Evolutionary conservation across 371 early-diverging fungal species (phyloP).

Genomic region (Mucor sp.): DNA sequence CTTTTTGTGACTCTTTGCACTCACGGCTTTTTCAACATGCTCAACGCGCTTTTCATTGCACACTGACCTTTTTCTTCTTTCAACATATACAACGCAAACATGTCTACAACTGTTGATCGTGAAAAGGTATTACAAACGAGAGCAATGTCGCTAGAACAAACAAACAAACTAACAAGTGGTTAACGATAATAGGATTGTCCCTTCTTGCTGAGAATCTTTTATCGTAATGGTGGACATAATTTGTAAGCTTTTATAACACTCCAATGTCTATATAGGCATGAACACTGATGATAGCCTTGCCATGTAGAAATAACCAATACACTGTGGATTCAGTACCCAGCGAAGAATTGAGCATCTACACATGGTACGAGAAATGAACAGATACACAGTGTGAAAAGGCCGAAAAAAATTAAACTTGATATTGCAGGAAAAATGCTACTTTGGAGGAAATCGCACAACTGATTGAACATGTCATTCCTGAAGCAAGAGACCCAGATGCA

Average conservation of each 20-base stretch:
- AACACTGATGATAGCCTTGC: background rate
- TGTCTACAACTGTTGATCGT: constrained; percentile 45
- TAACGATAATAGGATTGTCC: constrained; percentile 57
- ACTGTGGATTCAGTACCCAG: constrained; percentile 42
- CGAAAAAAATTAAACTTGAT: background rate
- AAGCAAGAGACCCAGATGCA: constrained; percentile 52
- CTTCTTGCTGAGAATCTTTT: constrained; percentile 61
- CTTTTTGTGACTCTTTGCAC: background rate
- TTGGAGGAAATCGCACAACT: constrained; percentile 66
- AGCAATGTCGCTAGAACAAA: background rate
- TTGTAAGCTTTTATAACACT: constrained; percentile 25
- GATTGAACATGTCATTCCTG: constrained; percentile 56
- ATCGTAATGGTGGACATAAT: constrained; percentile 48
- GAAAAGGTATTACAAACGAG: constrained; percentile 33
- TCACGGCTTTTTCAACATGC: background rate
- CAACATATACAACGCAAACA: background rate
- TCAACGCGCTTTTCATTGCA: background rate
- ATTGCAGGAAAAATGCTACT: constrained; percentile 66
- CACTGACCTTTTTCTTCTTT: background rate
- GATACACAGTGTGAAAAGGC: background rate
- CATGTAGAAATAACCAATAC: constrained; percentile 35
- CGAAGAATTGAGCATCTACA: constrained; percentile 61
- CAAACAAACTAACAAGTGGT: too few species aligned
- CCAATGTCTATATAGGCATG: background rate
- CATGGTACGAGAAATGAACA: constrained; percentile 49